A percentile compares a stretch with the other conserved stretches of the same genome.
Evolutionary conservation across 495 filamentous ascomycete genomes (phyloP).

Genomic region (Penicillium coprophilum): DNA sequence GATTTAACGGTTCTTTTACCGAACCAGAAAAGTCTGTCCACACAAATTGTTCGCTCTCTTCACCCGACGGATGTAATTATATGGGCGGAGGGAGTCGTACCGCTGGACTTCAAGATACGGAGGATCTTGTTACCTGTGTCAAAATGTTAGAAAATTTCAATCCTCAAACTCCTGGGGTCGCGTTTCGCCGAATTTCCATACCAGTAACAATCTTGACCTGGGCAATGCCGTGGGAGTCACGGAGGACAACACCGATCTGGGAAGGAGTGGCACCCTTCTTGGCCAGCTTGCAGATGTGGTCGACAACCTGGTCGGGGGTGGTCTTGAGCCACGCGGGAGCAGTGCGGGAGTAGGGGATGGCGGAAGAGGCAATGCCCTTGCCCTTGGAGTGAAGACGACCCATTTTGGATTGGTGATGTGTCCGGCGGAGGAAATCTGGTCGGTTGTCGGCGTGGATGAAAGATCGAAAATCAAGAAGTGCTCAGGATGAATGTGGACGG

Average conservation of each 20-base stretch:
- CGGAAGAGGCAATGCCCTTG: slow-evolving; percentile 95
- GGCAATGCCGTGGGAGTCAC: slow-evolving; percentile 95
- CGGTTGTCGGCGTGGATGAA: slow-evolving; percentile 41
- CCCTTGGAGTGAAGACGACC: slow-evolving; percentile 99
- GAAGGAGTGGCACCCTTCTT: slow-evolving; percentile 96
- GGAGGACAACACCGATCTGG: slow-evolving; percentile 97
- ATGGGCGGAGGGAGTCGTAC: slow-evolving; percentile 57
- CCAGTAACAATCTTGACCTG: slow-evolving; percentile 96
- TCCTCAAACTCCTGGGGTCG: not conserved
- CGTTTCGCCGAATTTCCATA: slow-evolving; percentile 48
- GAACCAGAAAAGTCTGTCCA: slow-evolving; percentile 14
- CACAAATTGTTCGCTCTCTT: slow-evolving; percentile 20
- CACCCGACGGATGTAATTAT: slow-evolving; percentile 29
- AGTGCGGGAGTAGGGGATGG: slow-evolving; percentile 93
- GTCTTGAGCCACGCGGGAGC: slow-evolving; percentile 91
- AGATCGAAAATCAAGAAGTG: slow-evolving; percentile 22
- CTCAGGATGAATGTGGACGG: slow-evolving; percentile 10
- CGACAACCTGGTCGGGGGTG: slow-evolving; percentile 85
- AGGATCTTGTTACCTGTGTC: slow-evolving; percentile 94
- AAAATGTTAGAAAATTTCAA: slow-evolving; percentile 26
- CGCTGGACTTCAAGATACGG: slow-evolving; percentile 91
- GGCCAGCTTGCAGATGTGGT: slow-evolving; percentile 98
- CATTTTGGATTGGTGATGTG: slow-evolving; percentile 61
- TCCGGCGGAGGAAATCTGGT: slow-evolving; percentile 35
- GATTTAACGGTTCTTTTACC: slow-evolving; percentile 7